Conservation (phyloP, 2,329 filamentous ascomycete genomes). For the Pleomassaria siparia region DNA sequence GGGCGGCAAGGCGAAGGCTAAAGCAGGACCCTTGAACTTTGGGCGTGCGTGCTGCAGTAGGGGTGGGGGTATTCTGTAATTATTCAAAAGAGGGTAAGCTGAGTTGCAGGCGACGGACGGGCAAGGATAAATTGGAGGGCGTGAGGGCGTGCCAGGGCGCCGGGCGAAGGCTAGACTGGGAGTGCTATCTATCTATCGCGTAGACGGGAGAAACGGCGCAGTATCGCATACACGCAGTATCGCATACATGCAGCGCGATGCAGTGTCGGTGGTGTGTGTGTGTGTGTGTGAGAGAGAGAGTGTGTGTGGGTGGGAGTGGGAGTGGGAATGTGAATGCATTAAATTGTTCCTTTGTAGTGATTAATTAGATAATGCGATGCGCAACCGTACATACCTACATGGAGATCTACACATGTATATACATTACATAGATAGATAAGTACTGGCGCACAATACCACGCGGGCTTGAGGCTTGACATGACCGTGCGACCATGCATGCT, state of each 20-base stretch:
- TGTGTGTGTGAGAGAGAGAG: not conserved
- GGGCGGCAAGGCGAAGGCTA: no score
- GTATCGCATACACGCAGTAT: no score
- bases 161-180: slow-evolving; percentile 4
- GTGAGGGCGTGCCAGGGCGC: slow-evolving; percentile 5
- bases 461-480: slow-evolving; percentile 1
- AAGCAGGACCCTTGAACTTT: no score
- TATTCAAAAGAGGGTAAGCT: slow-evolving; percentile 11
- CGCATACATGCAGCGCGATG: no score
- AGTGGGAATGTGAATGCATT: not conserved
- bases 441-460: slow-evolving; percentile 1
- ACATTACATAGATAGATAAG: not conserved
- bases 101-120: slow-evolving; percentile 4
- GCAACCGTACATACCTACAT: no score
- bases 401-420: not conserved
- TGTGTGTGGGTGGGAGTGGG: not conserved
- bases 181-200: slow-evolving; percentile 4
- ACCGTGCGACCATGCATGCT: not conserved
- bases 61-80: no score
- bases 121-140: slow-evolving; percentile 8
- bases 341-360: no score
- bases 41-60: no score
- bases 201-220: not conserved
- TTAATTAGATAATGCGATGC: no score
- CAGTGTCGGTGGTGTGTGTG: no score